phyloP scores from a whole-genome alignment of 495 filamentous ascomycete species.

The Sporormia fimetaria region DNA sequence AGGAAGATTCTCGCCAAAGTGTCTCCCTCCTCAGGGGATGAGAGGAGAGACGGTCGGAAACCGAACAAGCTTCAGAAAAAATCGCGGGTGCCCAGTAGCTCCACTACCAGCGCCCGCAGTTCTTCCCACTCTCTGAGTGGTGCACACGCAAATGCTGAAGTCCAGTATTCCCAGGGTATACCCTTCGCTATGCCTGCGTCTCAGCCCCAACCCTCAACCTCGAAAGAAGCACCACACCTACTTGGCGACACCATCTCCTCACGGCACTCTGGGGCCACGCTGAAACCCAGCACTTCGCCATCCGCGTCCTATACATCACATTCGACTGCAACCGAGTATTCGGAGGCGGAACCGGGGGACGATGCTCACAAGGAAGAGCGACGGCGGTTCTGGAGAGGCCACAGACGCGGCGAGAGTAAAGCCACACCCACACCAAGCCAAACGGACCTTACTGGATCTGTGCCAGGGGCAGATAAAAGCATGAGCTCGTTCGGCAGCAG shows the following conservation, averaged over 20 bases:
- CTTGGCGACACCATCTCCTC: conserved; percentile 16
- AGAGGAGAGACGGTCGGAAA: conserved; percentile 11
- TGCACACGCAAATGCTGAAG: conserved; percentile 35
- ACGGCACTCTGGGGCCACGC: conserved; percentile 37
- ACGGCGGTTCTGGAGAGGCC: conserved; percentile 17
- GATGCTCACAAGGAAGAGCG: conserved; percentile 32
- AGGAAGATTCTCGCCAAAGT: conserved; percentile 18
- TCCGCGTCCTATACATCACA: conserved; percentile 57
- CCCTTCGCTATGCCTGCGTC: conserved; percentile 37
- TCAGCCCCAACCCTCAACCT: conserved; percentile 25
- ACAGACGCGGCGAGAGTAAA: conserved; percentile 22
- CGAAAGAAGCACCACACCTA: conserved; percentile 10
- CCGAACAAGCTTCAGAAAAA: conserved; percentile 31
- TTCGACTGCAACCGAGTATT: conserved; percentile 65
- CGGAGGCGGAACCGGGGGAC: conserved; percentile 61
- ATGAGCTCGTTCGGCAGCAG: conserved; percentile 55
- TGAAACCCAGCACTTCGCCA: conserved; percentile 52
- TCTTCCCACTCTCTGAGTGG: conserved; percentile 41
- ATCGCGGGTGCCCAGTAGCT: conserved; percentile 12
- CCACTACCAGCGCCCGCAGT: conserved; percentile 25
- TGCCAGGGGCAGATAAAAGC: conserved; percentile 55
- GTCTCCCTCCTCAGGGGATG: conserved; percentile 18
- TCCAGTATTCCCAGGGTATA: conserved; percentile 16
- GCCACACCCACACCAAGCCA: conserved; percentile 26
- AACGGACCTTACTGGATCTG: conserved; percentile 42